Evolutionary conservation across 2,329 filamentous ascomycete genomes (phyloP), one percentile per base, ranked within the genome.

Genomic region (Didymosphaeria variabile): DNA sequence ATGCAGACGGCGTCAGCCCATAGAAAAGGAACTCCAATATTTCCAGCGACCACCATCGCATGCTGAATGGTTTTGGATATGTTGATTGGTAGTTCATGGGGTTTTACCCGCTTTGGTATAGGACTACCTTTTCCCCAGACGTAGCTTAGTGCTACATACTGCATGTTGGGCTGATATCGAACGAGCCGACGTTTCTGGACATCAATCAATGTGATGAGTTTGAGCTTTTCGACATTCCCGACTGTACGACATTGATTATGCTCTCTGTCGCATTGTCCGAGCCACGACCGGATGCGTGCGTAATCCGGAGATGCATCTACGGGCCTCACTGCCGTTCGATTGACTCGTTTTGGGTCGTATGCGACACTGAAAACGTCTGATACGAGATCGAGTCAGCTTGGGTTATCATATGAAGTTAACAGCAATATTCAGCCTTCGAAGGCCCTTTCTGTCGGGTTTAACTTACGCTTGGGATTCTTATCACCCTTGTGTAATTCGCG

Each of bases 1-100:
- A 49, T 56, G 17, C 54, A 56, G 0, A 56, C 42, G 17, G 54
- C 54, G 17, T 56, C 54, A 12, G 45, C 54, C 54, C 54, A 56
- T 4, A 56, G 23, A 12, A 29, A 56, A 1, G 44, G 19, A 21
- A 55, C 8, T 9, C 31, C 53, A 8, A 55, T 47, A n/a, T 34
- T 55, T 7, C 23, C 38, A 34, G 53, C 29, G 10, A 55, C 40
- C 2, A 47, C 31, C 54, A 56, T 56, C 1, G 54, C 54, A 38
- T 56, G 54, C 8, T n/a, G 9, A 6, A 56, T 49, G 2, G 54
- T 56, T 17, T 17, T 49, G 10, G 44, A 49, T n/a, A 56, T 38
- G 5, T 19, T 36, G 6, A 6, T 29, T 4, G 54, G 54, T 10
- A 47, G 29, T 7, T 29, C 31, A 10, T 13, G 34, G 2, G 54